Evolutionary conservation across 352 stramenopile genomes (phyloP).

Genomic region (Hyaloperonospora brassicae): DNA sequence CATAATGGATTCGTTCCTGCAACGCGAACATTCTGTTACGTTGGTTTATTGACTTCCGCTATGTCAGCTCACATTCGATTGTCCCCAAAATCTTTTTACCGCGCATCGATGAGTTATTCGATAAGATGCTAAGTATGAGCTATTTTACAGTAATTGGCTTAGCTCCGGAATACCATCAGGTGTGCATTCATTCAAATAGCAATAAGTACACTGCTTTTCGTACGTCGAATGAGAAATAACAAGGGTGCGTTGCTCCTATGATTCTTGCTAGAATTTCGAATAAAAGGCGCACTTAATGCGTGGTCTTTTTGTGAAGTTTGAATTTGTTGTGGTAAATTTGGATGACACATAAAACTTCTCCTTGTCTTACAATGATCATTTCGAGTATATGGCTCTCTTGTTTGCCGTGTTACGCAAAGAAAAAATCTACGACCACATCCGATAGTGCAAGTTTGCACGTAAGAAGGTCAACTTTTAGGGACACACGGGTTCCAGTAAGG

Average conservation of each 20-base stretch:
- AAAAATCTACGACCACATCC: background rate
- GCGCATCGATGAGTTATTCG: background rate
- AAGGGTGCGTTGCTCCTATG: background rate
- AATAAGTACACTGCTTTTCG: background rate
- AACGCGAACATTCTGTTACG: background rate
- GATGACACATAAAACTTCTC: background rate
- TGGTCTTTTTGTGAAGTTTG: background rate
- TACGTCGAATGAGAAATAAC: background rate
- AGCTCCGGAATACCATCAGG: background rate
- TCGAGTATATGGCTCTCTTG: background rate
- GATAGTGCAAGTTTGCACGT: slow-evolving; percentile 1
- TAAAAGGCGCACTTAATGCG: background rate
- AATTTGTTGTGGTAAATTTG: background rate
- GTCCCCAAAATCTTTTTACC: background rate
- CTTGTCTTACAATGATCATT: background rate
- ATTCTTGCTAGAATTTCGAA: background rate
- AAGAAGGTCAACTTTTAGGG: background rate
- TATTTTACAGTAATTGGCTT: background rate
- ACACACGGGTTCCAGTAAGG: background rate
- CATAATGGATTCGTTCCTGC: background rate
- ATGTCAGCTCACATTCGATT: slow-evolving; percentile 1
- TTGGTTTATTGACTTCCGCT: slow-evolving; percentile 1
- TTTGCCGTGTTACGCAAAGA: slow-evolving; percentile 1
- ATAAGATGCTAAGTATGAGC: slow-evolving; percentile 1
- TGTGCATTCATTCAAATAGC: background rate